Evolutionary conservation across 345 rosid species (phyloP).

Genomic region (Lepidium aucheri): DNA sequence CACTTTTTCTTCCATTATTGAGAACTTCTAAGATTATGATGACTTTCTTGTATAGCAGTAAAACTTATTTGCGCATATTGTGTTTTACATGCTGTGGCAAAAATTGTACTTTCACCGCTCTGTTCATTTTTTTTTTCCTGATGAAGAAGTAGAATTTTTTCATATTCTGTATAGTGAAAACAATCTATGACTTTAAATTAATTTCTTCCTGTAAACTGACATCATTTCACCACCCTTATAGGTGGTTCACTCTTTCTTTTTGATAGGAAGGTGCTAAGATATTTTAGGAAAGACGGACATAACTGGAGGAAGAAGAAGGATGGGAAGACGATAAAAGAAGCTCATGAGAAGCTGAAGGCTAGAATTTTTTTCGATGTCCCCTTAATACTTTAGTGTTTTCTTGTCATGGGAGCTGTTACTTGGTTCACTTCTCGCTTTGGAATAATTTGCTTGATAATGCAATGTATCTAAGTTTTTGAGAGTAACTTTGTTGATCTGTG

Average conservation of each 20-base stretch:
- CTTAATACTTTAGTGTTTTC: neutral
- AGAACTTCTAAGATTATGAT: neutral
- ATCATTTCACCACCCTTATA: conserved; percentile 24
- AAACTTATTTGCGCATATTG: neutral
- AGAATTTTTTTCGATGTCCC: neutral
- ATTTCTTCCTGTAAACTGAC: conserved; percentile 14
- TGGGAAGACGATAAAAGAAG: conserved; percentile 87
- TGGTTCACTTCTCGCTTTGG: neutral
- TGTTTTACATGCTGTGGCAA: neutral
- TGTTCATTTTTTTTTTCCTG: neutral
- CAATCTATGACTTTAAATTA: neutral
- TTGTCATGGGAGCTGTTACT: neutral
- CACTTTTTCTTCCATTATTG: neutral
- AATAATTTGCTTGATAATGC: neutral
- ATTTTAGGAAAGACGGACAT: conserved; percentile 92
- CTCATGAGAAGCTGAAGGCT: conserved; percentile 87
- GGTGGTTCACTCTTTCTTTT: conserved; percentile 97
- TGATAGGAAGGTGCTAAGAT: conserved; percentile 82
- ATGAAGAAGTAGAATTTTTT: neutral
- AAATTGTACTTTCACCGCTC: neutral
- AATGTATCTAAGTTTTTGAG: conserved; percentile 3
- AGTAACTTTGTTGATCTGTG: conserved; percentile 27
- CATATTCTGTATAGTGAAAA: neutral
- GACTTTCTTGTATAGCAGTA: neutral
- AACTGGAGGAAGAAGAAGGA: conserved; percentile 91